Evolutionary conservation across 2,329 filamentous ascomycete genomes (phyloP), one percentile per base, ranked within the genome.

Genomic region (Pyrenochaeta sp.): DNA sequence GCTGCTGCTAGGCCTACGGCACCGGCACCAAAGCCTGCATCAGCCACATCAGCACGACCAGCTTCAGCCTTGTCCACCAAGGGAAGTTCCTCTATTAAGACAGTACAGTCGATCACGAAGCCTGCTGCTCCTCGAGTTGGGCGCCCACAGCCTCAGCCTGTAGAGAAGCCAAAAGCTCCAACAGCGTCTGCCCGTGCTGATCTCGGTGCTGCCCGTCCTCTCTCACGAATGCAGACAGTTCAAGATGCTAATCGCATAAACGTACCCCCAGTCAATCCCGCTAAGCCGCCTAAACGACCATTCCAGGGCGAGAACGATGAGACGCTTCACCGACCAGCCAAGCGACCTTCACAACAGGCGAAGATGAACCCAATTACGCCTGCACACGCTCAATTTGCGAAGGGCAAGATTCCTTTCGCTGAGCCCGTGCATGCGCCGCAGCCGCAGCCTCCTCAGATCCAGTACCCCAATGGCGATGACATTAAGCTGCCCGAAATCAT

Each of bases 401-500:
- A 90, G 76, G 90, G 87, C n/a, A 87, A 90, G 23, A 97, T 97
- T 63, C 90, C 92, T 2, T 97, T 97, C 70, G 92, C 92, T 6
- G 85, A 93, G 17, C 87, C 86, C 54, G 80, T 67, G n/a, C 67
- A 64, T 30, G 51, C 61, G 44, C 62, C 64, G 77, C 78, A 53
- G 88, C 88, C 87, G 11, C 58, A 62, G 18, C 2, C 79, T 1
- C 80, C 63, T 1, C 90, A 90, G 66, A 89, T 90, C 1, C 87
- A 91, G 46, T 96, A 96, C 77, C 90, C 89, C 56, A 94, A 92
- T 64, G 92, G 93, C 56, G 95, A 99, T 54, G 86, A 85, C 45
- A 97, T 99, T 67, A 90, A 95, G 63, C 85, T 99, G 2, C 94
- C 95, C 0, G 95, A 99, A 64, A 98, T 99, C 64, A 87, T 92